These are phyloP conservation scores for Lasiosphaeria ovina DNA, from an alignment of 495 filamentous ascomycete species.

Conservation along the genomic window DNA sequence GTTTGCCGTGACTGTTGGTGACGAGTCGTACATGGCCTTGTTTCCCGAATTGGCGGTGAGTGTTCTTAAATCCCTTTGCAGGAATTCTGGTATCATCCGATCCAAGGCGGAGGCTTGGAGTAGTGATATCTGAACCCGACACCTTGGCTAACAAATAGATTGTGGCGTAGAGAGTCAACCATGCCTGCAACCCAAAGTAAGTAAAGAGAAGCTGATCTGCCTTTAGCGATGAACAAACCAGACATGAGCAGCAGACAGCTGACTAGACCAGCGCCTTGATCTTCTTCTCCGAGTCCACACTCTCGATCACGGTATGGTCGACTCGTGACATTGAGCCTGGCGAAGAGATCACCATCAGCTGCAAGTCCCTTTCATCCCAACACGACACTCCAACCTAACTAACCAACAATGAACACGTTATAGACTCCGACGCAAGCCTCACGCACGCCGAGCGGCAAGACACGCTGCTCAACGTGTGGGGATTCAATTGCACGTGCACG, in stretches of 20 bases:
- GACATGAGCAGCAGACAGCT: constrained; percentile 1
- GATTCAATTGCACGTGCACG: constrained; percentile 33
- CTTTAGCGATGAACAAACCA: neutral
- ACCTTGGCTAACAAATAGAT: constrained; percentile 1
- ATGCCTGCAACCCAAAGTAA: constrained; percentile 38
- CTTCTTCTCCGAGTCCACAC: constrained; percentile 30
- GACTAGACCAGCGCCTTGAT: constrained; percentile 31
- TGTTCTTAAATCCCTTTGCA: neutral
- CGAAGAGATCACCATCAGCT: constrained; percentile 41
- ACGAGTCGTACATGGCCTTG: constrained; percentile 28
- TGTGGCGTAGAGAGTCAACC: constrained; percentile 33
- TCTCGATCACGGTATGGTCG: constrained; percentile 34
- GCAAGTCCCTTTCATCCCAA: constrained; percentile 18
- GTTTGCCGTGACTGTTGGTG: constrained; percentile 31
- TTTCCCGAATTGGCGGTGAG: constrained; percentile 35
- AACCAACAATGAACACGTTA: neutral
- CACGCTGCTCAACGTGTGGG: constrained; percentile 30
- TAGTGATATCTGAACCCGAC: neutral
- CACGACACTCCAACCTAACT: neutral
- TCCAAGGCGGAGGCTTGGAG: neutral
- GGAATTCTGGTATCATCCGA: too few relatives aligned
- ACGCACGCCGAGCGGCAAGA: constrained; percentile 29
- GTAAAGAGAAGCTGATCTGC: neutral
- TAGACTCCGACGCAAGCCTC: constrained; percentile 30
- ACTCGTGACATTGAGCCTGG: constrained; percentile 35